A percentile compares a stretch with the other conserved stretches of the same genome.
phyloP scores from a whole-genome alignment of 768 basidiomycete genomes.

The Daedaleopsis sinensis region DNA sequence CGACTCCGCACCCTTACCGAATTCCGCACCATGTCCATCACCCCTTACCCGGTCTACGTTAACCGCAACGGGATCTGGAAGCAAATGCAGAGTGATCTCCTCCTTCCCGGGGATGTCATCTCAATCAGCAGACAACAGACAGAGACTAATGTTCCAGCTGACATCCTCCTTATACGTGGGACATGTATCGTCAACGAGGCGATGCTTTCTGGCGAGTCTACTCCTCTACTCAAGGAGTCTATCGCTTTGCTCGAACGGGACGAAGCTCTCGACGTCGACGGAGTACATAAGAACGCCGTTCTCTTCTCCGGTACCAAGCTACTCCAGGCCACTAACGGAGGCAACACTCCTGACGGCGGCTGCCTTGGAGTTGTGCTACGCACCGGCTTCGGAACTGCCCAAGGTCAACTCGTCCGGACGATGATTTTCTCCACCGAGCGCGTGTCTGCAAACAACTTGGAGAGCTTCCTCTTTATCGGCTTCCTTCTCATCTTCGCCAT shows the following conservation, averaged over 20 bases:
- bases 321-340: conserved; percentile 73
- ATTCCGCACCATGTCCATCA: conserved; percentile 95
- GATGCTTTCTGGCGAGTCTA: conserved; percentile 98
- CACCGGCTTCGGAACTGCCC: conserved; percentile 96
- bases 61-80: conserved; percentile 83
- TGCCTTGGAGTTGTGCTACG: conserved; percentile 91
- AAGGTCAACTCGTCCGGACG: conserved; percentile 95
- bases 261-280: conserved; percentile 85
- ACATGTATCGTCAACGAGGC: conserved; percentile 98
- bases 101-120: conserved; percentile 92
- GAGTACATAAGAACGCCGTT: conserved; percentile 82
- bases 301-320: conserved; percentile 98
- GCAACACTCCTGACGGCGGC: conserved; percentile 85
- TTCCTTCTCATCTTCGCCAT: conserved; percentile 98
- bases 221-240: conserved; percentile 94
- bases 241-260: conserved; percentile 78
- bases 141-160: conserved; percentile 91
- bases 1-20: conserved; percentile 92
- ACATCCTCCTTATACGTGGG: conserved; percentile 89
- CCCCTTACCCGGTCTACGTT: conserved; percentile 84
- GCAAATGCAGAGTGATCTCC: conserved; percentile 78
- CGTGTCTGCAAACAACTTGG: conserved; percentile 93
- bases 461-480: conserved; percentile 96
- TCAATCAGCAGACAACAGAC: conserved; percentile 68
- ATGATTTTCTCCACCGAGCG: conserved; percentile 99